These are phyloP conservation scores for Podospora pseudocomata DNA, from an alignment of 495 filamentous ascomycete genomes.

Conservation along the genomic window DNA sequence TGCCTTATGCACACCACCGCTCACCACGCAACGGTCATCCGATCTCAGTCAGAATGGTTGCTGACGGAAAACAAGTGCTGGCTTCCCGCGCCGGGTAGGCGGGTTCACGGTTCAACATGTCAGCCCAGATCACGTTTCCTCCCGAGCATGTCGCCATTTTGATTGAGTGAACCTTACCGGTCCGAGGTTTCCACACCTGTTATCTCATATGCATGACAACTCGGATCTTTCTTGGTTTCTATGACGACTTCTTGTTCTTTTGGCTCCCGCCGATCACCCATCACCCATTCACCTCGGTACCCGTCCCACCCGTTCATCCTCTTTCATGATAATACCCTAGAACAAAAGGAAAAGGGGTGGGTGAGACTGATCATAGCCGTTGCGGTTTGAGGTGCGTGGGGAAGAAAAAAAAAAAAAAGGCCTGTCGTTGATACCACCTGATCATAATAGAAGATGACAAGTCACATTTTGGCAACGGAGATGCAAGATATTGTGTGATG, in stretches of 20 bases:
- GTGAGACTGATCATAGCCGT: too few relatives aligned
- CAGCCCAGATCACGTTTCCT: too few relatives aligned
- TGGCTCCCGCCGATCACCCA: neutral
- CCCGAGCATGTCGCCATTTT: too few relatives aligned
- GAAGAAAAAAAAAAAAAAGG: neutral
- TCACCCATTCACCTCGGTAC: neutral
- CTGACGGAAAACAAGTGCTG: neutral
- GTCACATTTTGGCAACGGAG: neutral
- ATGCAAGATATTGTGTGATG: neutral
- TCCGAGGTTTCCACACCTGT: too few relatives aligned
- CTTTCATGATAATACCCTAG: neutral
- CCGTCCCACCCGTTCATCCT: too few relatives aligned
- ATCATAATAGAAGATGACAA: neutral
- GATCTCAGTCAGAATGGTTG: neutral
- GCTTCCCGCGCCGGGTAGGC: neutral
- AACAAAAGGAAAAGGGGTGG: neutral
- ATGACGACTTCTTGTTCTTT: too few relatives aligned
- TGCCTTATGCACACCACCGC: neutral
- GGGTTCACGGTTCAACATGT: neutral
- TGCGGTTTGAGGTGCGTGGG: neutral
- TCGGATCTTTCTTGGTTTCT: too few relatives aligned
- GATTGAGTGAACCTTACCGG: too few relatives aligned
- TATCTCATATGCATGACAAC: too few relatives aligned
- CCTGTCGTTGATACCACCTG: too few relatives aligned
- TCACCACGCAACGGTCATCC: neutral